Conservation (phyloP, 805 yeast species). For the Wickerhamomyces xylosicus region DNA sequence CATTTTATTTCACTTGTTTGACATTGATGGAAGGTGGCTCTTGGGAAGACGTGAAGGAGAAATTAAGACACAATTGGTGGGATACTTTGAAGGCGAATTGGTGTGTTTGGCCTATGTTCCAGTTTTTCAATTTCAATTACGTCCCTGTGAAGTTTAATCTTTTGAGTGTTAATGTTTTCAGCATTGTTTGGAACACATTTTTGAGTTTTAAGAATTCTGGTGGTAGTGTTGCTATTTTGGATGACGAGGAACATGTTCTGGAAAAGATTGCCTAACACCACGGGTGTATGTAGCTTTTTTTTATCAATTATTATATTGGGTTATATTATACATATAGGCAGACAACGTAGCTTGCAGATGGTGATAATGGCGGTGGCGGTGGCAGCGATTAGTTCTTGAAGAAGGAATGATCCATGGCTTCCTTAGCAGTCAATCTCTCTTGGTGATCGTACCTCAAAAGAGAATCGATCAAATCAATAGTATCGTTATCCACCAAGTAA, state of each 20-base stretch:
- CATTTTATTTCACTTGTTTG: conserved; percentile 61
- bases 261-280: no score
- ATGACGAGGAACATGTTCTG: no score
- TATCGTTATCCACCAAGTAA: conserved; percentile 58
- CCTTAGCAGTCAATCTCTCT: conserved; percentile 78
- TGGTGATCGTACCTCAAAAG: conserved; percentile 81
- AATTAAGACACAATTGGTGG: conserved; percentile 45
- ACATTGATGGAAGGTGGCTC: conserved; percentile 51
- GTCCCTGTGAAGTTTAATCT: conserved; percentile 67
- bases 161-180: conserved; percentile 55
- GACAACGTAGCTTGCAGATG: neutral
- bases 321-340: no score
- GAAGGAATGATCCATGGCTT: conserved; percentile 67
- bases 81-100: conserved; percentile 66
- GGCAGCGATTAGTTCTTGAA: conserved; percentile 17
- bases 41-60: conserved; percentile 27
- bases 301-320: no score
- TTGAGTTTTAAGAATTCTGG: conserved; percentile 46
- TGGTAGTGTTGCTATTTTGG: no score
- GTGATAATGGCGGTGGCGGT: neutral
- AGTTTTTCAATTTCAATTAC: conserved; percentile 62
- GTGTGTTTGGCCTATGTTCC: conserved; percentile 88
- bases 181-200: conserved; percentile 80
- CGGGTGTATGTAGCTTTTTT: no score
- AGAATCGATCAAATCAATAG: conserved; percentile 72